Conservation (phyloP, 2,329 filamentous ascomycete species). For the Diaporthe sp. region DNA sequence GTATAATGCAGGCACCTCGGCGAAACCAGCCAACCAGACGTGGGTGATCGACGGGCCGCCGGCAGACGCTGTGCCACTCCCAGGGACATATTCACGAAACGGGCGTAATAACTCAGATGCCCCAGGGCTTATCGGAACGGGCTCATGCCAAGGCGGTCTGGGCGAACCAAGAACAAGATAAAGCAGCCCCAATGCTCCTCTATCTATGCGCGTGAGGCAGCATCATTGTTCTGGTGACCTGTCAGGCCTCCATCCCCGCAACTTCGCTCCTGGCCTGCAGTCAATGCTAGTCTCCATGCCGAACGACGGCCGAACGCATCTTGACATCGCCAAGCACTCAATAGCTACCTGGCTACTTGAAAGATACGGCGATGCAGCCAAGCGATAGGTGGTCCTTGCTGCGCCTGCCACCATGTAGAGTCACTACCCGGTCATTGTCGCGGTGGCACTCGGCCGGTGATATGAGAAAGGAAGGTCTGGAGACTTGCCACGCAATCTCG, state of each 20-base stretch:
- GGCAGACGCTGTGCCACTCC: constrained; percentile 9
- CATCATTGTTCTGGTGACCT: constrained; percentile 6
- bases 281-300: not conserved
- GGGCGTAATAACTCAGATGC: not conserved
- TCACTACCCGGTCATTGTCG: not conserved
- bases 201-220: not conserved
- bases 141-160: constrained; percentile 18
- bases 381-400: constrained; percentile 3
- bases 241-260: not conserved
- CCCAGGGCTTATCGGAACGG: constrained; percentile 9
- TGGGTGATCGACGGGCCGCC: not conserved
- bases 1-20: not conserved
- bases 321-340: constrained; percentile 12
- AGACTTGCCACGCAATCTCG: not conserved
- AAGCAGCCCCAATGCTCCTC: constrained; percentile 3
- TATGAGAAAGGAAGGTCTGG: constrained; percentile 31
- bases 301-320: constrained; percentile 12
- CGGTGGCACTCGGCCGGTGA: not conserved
- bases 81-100: constrained; percentile 3
- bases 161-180: constrained; percentile 24
- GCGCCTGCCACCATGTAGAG: not conserved
- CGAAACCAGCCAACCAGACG: constrained; percentile 9
- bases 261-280: not conserved
- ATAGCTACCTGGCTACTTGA: not conserved
- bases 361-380: not conserved